Base-by-base conservation (phyloP, 768 basidiomycete species). In the Suillus weaverae region DNA sequence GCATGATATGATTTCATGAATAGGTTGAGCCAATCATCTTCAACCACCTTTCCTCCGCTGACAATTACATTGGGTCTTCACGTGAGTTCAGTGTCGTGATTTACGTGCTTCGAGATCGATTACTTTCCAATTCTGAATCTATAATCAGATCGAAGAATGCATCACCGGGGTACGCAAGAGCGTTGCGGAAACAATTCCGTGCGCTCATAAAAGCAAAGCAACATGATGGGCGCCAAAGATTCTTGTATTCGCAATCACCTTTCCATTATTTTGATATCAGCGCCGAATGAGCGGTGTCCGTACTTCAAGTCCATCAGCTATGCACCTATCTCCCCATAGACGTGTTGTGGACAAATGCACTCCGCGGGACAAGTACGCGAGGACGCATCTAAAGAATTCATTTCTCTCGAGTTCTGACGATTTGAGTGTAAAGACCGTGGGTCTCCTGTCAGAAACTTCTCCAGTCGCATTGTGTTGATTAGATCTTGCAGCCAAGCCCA, bases 281-380 rank as follows among this genome's bases (percentile, higher is more conserved):
- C 9, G 38, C 30, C 18, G 6, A 59, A 30, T 59, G 57, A 32
- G 26, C 39, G 8, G 39, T 11, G 18, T 59, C 9, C 26, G 22
- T 39, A 22, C 36, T 32, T 18, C 39, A 32, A 59, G 26, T 59
- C 18, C 39, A 11, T 41, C 36, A 7, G 22, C 44, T 8, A 68
- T 68, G 68, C 70, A 73, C 63, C 18, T 70, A 61, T 70, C 60
- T 32, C 20, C 72, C 35, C 65, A 76, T 20, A 70, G 75, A 64
- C 73, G 74, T 41, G 67, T 76, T 44, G 71, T 76, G 50, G 75
- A 76, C 63, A 75, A 75, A 66, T 76, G 75, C 46, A 77, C 75
- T 1, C 75, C 75, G 9, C 76, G 75, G 18, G 75, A 76, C 60
- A 74, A 69, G 70, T 76, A 75, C 66, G 75, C 75, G 32, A 64